A percentile compares a stretch with the other conserved stretches of the same genome.
These are phyloP conservation scores for Trametes maxima DNA, from an alignment of 768 basidiomycete species.

Conservation along the genomic window DNA sequence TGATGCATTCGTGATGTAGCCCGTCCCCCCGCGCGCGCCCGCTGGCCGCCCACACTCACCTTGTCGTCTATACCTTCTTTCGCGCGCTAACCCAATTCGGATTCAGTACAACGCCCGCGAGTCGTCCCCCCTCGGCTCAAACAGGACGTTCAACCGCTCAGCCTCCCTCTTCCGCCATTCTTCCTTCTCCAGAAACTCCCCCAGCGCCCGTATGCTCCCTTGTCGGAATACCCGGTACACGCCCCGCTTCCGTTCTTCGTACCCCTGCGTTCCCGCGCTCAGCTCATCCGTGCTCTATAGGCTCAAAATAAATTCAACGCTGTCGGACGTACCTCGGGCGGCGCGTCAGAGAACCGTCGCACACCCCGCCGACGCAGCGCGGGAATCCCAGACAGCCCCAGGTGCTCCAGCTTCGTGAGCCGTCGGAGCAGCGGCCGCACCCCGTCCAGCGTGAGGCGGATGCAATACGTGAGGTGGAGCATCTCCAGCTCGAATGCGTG, in stretches of 20 bases:
- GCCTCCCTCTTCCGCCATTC: conserved; percentile 56
- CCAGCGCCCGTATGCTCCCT: conserved; percentile 60
- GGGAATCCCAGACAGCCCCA: conserved; percentile 80
- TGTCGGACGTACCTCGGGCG: conserved; percentile 55
- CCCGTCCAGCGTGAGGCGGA: conserved; percentile 74
- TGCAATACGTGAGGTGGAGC: conserved; percentile 86
- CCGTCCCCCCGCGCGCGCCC: neutral
- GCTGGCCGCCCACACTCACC: neutral
- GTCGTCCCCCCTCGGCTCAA: conserved; percentile 63
- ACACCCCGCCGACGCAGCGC: conserved; percentile 71
- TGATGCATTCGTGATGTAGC: neutral
- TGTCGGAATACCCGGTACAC: conserved; percentile 83
- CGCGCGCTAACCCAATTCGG: neutral
- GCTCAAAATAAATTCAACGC: neutral
- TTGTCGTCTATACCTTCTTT: neutral
- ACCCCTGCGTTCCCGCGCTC: conserved; percentile 46
- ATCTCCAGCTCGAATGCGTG: conserved; percentile 71
- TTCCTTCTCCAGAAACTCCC: conserved; percentile 74
- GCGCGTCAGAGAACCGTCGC: conserved; percentile 72
- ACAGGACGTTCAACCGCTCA: conserved; percentile 62
- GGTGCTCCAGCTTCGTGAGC: conserved; percentile 63
- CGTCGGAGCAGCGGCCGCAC: conserved; percentile 68
- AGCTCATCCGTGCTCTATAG: neutral
- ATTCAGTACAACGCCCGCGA: conserved; percentile 60
- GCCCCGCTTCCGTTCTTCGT: conserved; percentile 64